Evolutionary conservation across 1,139 yeast genomes (phyloP), one percentile per base, ranked within the genome.

Genomic region (Blastobotrys capitulatus): DNA sequence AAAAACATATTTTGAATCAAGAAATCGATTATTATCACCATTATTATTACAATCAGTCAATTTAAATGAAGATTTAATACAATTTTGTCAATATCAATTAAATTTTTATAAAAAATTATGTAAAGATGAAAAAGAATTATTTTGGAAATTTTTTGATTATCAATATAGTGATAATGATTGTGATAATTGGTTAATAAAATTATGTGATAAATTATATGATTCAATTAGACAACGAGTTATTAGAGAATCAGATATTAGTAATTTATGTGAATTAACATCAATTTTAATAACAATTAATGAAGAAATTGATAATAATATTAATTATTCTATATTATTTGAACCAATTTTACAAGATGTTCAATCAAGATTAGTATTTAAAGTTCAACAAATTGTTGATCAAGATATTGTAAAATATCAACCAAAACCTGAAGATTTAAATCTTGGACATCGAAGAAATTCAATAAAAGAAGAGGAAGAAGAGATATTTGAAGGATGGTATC

Each of bases 131-230:
- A 72, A 71, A 54, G 70, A 69, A 1, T 63, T 87, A 19, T 87
- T 84, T 62, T 67, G 68, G 39, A 68, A 69, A 46, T 76, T 83
- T 49, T 87, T 86, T 61, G 62, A 62, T 27, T 60, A 63, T 16
- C n/a, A n/a, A n/a, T 62, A 62, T 27, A 60, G 64, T n/a, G 62
- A 62, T 6, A 71, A 26, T 12, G 42, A 69, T 22, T 67, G 82
- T 48, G 71, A 75, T 54, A 68, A 70, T 12, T 87, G 87, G 79
- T 76, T 86, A 52, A 77, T 75, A 41, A 74, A 72, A 29, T 59
- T 86, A 6, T 71, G 87, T 40, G 96, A 88, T 42, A 94, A 95
- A 0, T 69, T 90, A 26, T 85, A 88, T 60, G 94, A 86, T 57
- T 67, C 74, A 1, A 66, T 87, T 31, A 74, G 97, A 52, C 77